A percentile compares a stretch with the other conserved stretches of the same genome.
Conservation (phyloP, 148 eudicot species). For the Nepenthes gracilis region DNA sequence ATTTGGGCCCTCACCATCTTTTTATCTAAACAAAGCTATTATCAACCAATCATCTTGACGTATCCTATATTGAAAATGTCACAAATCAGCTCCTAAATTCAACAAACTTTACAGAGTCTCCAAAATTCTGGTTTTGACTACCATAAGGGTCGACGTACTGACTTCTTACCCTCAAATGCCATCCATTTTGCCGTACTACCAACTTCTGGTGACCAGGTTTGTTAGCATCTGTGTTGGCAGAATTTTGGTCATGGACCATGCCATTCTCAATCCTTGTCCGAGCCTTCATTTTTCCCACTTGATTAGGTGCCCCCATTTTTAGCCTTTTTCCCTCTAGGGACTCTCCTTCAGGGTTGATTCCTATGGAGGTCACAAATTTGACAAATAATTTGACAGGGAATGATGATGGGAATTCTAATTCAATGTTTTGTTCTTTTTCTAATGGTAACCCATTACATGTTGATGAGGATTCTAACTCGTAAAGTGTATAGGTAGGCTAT, state of each 20-base stretch:
- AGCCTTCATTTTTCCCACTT: constrained; percentile 54
- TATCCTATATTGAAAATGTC: constrained; percentile 52
- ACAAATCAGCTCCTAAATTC: constrained; percentile 47
- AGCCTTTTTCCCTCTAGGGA: constrained; percentile 64
- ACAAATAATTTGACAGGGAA: constrained; percentile 33
- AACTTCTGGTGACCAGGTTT: constrained; percentile 36
- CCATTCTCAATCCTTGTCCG: constrained; percentile 76
- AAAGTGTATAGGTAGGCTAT: constrained; percentile 75
- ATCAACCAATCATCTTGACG: constrained; percentile 45
- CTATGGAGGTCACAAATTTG: constrained; percentile 13
- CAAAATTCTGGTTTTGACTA: constrained; percentile 31
- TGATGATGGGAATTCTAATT: constrained; percentile 30
- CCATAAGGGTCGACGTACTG: constrained; percentile 55
- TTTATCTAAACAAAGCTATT: constrained; percentile 28
- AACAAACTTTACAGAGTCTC: constrained; percentile 24
- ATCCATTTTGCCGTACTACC: constrained; percentile 74
- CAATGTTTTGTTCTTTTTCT: constrained; percentile 18
- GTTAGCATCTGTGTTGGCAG: constrained; percentile 38
- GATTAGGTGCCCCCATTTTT: constrained; percentile 78
- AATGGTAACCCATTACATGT: constrained; percentile 23
- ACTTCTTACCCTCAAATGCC: constrained; percentile 88
- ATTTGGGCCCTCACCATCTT: constrained; percentile 48
- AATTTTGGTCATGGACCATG: constrained; percentile 43
- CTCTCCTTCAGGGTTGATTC: constrained; percentile 15
- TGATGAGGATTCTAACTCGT: constrained; percentile 69